phyloP scores from a whole-genome alignment of 371 early-diverging fungal species.

The Syncephalastrum sp. region DNA sequence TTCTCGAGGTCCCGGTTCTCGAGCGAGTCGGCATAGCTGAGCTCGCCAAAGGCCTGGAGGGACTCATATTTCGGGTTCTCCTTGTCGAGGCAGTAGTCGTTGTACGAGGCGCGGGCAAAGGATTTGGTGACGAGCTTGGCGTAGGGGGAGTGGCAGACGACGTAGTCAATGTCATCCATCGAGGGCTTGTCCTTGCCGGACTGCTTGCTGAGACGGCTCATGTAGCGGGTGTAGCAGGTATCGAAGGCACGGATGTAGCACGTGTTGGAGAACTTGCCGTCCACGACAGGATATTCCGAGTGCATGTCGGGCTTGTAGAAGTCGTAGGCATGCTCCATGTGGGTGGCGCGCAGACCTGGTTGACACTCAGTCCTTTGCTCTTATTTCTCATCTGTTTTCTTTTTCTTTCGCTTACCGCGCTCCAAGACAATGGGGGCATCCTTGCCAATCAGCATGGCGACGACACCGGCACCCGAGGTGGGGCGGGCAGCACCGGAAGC shows the following conservation, averaged over 20 bases:
- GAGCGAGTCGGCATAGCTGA: slow-evolving; percentile 73
- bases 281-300: slow-evolving; percentile 95
- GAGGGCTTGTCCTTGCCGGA: slow-evolving; percentile 54
- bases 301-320: slow-evolving; percentile 97
- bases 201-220: slow-evolving; percentile 66
- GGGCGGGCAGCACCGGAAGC: slow-evolving; percentile 91
- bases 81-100: slow-evolving; percentile 85
- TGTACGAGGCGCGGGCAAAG: slow-evolving; percentile 81
- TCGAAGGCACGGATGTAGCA: slow-evolving; percentile 94
- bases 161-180: slow-evolving; percentile 75
- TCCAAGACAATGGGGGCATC: slow-evolving; percentile 95
- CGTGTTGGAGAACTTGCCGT: slow-evolving; percentile 90
- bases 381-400: background rate
- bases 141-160: slow-evolving; percentile 95
- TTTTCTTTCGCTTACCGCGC: slow-evolving; percentile 40
- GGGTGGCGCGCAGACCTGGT: slow-evolving; percentile 78
- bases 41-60: slow-evolving; percentile 57
- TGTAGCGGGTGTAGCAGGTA: slow-evolving; percentile 81
- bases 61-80: slow-evolving; percentile 62
- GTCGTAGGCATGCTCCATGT: slow-evolving; percentile 97
- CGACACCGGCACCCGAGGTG: slow-evolving; percentile 95
- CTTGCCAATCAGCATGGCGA: slow-evolving; percentile 92
- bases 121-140: slow-evolving; percentile 96
- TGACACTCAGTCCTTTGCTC: background rate
- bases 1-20: slow-evolving; percentile 87